Evolutionary conservation across 2,329 filamentous ascomycete genomes (phyloP), one percentile per base, ranked within the genome.

Genomic region (Diaporthe vaccinii): DNA sequence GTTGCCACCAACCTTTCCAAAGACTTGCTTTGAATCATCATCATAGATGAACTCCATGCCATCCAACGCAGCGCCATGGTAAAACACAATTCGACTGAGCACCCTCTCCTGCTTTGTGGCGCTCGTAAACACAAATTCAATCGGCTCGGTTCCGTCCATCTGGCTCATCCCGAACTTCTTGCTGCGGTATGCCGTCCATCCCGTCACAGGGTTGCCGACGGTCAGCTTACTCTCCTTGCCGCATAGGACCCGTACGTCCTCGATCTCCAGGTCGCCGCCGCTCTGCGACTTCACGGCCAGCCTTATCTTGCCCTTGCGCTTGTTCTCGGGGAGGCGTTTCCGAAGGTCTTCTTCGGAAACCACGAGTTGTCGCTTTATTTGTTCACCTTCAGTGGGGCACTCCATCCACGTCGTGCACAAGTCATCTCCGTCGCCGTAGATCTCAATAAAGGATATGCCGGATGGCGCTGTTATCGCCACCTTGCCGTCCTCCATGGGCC

Each of bases 21-120:
- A 97, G 4, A 98, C 83, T 82, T 98, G 95, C 73, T 89, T 93
- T 1, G 94, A 93, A 22, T 91, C 89, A 82, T 98, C 95, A 80
- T 98, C 96, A 81, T 98, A 98, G 75, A 94, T 88, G 83, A 99
- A 98, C 82, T 98, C 96, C 28, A 99, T 84, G 0, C 97, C 97
- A 82, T 98, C 93, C 17, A 98, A 82, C 5, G 93, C 93, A 75
- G 88, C 86, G 2, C 94, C 95, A 79, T 95, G 93, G 81, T 95
- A 97, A 20, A 98, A 88, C 76, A 91, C 90, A 74, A 98, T 89
- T 7, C 91, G 91, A 1, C 91, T 93, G 77, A 98, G 87, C 41
- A 98, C 89, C 77, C 95, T 93, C 44, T 91, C 93, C 77, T 92
- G 90, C 53, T 90, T 89, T 62, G 90, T 84, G 20, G 92, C 90